Percentiles rank a stretch among this genome's conserved stretches.
phyloP scores from a whole-genome alignment of 257 asterid species.

The Lycium ferocissimum region DNA sequence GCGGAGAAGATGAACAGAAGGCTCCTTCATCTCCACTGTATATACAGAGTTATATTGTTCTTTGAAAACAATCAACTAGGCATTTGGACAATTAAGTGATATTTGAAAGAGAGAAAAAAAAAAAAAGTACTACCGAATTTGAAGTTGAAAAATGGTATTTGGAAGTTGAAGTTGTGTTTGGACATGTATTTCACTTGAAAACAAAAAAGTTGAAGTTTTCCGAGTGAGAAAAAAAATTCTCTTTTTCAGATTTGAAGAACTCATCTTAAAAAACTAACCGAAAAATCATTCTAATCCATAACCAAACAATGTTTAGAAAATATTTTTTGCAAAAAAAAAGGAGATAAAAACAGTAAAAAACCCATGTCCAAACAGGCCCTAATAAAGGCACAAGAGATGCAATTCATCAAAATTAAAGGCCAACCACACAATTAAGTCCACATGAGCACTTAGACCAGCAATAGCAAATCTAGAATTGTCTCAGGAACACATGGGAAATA shows the following conservation, averaged over 20 bases:
- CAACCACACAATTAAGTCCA: not conserved
- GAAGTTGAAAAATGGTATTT: not conserved
- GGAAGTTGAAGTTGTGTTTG: not conserved
- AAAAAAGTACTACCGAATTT: not conserved
- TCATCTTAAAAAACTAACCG: not conserved
- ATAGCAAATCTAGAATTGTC: not conserved
- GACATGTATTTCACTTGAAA: not conserved
- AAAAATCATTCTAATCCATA: not conserved
- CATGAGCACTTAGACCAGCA: not conserved
- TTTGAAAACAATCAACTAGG: not conserved
- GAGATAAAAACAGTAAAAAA: too few species aligned
- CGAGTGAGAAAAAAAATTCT: too few species aligned
- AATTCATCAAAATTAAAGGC: not conserved
- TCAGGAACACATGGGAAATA: not conserved
- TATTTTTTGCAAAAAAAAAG: not conserved
- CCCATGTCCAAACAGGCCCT: not conserved
- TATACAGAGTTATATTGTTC: not conserved
- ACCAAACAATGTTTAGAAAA: not conserved
- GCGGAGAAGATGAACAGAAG: not conserved
- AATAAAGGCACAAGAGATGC: not conserved
- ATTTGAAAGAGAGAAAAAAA: not conserved
- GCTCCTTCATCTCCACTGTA: not conserved
- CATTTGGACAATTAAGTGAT: not conserved
- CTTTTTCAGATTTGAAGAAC: not conserved
- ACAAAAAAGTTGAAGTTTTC: too few species aligned